These are phyloP conservation scores for Stephania cephalantha DNA, from an alignment of 164 flowering plant species.

Conservation along the genomic window DNA sequence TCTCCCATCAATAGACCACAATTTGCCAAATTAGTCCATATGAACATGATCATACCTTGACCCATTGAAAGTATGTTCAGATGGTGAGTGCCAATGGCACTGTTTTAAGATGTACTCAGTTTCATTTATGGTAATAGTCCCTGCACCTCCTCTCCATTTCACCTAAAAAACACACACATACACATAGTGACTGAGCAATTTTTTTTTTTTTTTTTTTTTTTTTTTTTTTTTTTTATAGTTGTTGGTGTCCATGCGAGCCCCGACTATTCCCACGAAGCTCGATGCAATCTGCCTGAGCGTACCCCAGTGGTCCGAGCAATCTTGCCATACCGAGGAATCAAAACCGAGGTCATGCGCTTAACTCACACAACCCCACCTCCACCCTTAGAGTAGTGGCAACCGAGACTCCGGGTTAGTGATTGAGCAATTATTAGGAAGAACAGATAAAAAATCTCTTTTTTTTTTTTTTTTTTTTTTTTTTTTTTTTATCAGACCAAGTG, in stretches of 20 bases:
- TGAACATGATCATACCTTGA: conserved; percentile 27
- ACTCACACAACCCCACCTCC: no score
- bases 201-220: no score
- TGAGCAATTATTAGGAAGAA: neutral
- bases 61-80: conserved; percentile 61
- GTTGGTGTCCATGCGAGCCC: no score
- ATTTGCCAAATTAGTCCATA: neutral
- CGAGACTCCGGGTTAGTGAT: neutral
- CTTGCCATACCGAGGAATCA: no score
- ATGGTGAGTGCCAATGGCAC: conserved; percentile 67
- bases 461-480: no score
- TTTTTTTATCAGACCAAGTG: no score
- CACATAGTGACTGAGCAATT: neutral
- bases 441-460: neutral
- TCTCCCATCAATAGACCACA: neutral
- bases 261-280: no score
- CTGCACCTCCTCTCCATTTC: conserved; percentile 51
- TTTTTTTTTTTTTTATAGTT: no score
- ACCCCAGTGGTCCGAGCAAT: no score
- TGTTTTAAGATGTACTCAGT: conserved; percentile 35
- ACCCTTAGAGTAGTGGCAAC: no score
- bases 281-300: no score
- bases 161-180: conserved; percentile 25
- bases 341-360: no score
- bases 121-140: conserved; percentile 37